Conservation (phyloP, 2,329 filamentous ascomycete species). For the Zasmidium cellare region DNA sequence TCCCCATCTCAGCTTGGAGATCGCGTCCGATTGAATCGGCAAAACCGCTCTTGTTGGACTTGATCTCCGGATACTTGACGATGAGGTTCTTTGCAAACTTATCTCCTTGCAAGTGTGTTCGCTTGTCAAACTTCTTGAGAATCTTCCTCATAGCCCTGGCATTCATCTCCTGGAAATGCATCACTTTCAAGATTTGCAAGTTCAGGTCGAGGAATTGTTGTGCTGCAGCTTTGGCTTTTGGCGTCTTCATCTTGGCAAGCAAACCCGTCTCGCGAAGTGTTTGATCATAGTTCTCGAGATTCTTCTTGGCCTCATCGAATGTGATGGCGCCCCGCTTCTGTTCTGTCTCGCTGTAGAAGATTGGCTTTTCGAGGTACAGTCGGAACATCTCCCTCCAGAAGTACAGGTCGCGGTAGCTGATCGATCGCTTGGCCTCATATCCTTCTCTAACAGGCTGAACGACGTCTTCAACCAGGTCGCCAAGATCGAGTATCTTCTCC, state of each 20-base stretch:
- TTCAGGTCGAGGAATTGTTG: slow-evolving; percentile 72
- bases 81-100: slow-evolving; percentile 28
- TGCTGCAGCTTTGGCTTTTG: slow-evolving; percentile 65
- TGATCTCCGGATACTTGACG: slow-evolving; percentile 30
- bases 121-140: slow-evolving; percentile 89
- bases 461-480: slow-evolving; percentile 63
- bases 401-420: slow-evolving; percentile 58
- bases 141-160: slow-evolving; percentile 77
- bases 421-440: slow-evolving; percentile 32
- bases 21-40: slow-evolving; percentile 70
- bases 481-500: slow-evolving; percentile 63
- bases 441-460: slow-evolving; percentile 63
- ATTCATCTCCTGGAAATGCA: slow-evolving; percentile 85
- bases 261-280: slow-evolving; percentile 63
- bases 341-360: slow-evolving; percentile 82
- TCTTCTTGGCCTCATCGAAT: slow-evolving; percentile 64
- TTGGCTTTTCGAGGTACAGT: slow-evolving; percentile 73
- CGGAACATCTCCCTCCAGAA: slow-evolving; percentile 81
- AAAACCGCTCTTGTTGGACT: slow-evolving; percentile 56
- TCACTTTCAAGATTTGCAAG: slow-evolving; percentile 70
- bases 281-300: slow-evolving; percentile 71
- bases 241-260: slow-evolving; percentile 63
- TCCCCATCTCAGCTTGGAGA: slow-evolving; percentile 72
- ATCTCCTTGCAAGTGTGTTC: slow-evolving; percentile 66
- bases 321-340: slow-evolving; percentile 66